Base-by-base conservation (phyloP, 2,329 filamentous ascomycete genomes). In the Hypoxylon sp. region DNA sequence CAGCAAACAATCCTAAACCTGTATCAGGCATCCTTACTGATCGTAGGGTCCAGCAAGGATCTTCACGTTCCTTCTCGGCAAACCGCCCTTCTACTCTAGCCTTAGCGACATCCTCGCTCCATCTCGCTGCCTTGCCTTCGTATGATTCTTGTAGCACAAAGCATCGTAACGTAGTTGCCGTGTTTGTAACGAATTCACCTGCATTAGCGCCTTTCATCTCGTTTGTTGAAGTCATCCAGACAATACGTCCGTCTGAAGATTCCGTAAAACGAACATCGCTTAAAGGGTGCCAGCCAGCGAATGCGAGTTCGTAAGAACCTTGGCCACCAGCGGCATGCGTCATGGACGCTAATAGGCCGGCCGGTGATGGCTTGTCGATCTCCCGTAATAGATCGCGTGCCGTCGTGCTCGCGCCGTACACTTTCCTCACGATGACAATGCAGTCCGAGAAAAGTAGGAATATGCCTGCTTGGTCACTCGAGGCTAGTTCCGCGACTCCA, bases 61-160 rank as follows among this genome's bases (percentile, higher is more conserved):
- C 88, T 78, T 97, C 94, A 65, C 94, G 89, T 81, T 97, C 93
- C n/a, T 84, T 79, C 77, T 97, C 94, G 0, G 92, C 83, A 75
- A 97, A 97, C 10, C 94, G 88, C 5, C 90, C 92, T 80, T 98
- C 95, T 13, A 98, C 89, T 71, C 91, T 90, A 8, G 94, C 94
- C 81, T 95, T 97, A 52, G 90, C 89, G 11, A 98, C 85, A 71
- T 98, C 96, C 80, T 98, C 95, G 29, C 90, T 89, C 80, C 93
- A 90, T 67, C 91, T 92, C 17, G 85, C 83, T 1, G 92, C 93
- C 78, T 91, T 94, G 26, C 90, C 90, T 76, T 97, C 92, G 74
- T 95, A 95, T 6, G 87, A 82, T 58, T 93, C 92, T 55, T 91
- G 88, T 1, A 97, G 85, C 44, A 91, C 80, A 75, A 97, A 92